Evolutionary conservation across 1,284 basidiomycete species (phyloP).

Genomic region (Irpex sp.): DNA sequence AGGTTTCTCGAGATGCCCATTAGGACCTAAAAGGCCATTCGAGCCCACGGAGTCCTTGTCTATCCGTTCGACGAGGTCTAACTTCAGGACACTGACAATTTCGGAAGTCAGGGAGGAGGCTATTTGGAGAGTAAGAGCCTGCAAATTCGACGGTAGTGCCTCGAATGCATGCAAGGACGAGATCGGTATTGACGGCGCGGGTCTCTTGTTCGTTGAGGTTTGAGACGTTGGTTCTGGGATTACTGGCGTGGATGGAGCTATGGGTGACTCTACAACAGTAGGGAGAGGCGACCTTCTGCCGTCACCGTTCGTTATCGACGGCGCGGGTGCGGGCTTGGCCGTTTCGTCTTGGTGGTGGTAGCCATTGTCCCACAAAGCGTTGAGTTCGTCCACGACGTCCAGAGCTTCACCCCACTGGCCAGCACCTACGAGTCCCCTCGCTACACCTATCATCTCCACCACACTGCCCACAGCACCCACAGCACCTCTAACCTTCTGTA

Average conservation of each 20-base stretch:
- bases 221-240: neutral
- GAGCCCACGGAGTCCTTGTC: conserved; percentile 7
- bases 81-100: conserved; percentile 65
- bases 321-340: neutral
- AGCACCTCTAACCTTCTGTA: conserved; percentile 58
- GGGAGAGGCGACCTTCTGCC: conserved; percentile 17
- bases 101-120: conserved; percentile 77
- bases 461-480: conserved; percentile 68
- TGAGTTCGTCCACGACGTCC: conserved; percentile 71
- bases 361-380: conserved; percentile 56
- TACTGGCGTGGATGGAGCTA: conserved; percentile 17
- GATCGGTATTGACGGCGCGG: conserved; percentile 39
- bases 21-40: neutral
- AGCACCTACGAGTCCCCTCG: conserved; percentile 67
- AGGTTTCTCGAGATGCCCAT: conserved; percentile 1
- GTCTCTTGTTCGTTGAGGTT: conserved; percentile 9
- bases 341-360: neutral
- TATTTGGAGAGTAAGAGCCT: conserved; percentile 66
- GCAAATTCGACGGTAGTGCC: conserved; percentile 67
- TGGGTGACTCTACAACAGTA: conserved; percentile 31
- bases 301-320: conserved; percentile 1
- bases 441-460: conserved; percentile 72
- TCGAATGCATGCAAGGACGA: conserved; percentile 69
- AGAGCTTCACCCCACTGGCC: conserved; percentile 88
- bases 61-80: conserved; percentile 61